phyloP scores from a whole-genome alignment of 106 monocot genomes.

The Dendrobium nobile region DNA sequence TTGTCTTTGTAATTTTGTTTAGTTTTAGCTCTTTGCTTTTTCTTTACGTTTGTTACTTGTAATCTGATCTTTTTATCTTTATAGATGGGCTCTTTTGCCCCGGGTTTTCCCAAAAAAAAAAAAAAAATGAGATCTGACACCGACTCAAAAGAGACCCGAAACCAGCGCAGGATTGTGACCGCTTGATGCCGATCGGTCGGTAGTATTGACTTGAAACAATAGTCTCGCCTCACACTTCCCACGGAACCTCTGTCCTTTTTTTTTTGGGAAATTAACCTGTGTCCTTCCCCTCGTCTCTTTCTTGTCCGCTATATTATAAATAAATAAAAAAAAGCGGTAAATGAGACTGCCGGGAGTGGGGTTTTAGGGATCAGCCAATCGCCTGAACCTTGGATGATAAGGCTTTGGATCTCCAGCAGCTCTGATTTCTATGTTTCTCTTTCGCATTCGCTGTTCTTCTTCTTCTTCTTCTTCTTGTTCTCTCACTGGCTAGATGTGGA shows the following conservation, averaged over 20 bases:
- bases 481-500: neutral
- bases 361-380: neutral
- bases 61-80: too few relatives aligned
- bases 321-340: neutral
- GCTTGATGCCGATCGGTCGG: constrained; percentile 9
- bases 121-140: too few relatives aligned
- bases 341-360: neutral
- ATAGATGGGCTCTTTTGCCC: too few relatives aligned
- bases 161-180: neutral
- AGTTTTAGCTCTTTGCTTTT: too few relatives aligned
- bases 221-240: neutral
- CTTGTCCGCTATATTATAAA: neutral
- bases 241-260: neutral
- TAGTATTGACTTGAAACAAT: neutral
- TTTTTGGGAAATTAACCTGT: neutral
- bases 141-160: neutral
- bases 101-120: too few relatives aligned
- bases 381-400: neutral
- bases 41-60: too few relatives aligned
- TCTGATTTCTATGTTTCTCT: neutral
- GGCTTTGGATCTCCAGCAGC: neutral
- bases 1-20: too few relatives aligned
- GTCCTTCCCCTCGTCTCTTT: neutral
- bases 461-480: constrained; percentile 2
- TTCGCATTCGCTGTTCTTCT: neutral